phyloP scores from a whole-genome alignment of 1,284 basidiomycete species.

The Marasmius oreades region DNA sequence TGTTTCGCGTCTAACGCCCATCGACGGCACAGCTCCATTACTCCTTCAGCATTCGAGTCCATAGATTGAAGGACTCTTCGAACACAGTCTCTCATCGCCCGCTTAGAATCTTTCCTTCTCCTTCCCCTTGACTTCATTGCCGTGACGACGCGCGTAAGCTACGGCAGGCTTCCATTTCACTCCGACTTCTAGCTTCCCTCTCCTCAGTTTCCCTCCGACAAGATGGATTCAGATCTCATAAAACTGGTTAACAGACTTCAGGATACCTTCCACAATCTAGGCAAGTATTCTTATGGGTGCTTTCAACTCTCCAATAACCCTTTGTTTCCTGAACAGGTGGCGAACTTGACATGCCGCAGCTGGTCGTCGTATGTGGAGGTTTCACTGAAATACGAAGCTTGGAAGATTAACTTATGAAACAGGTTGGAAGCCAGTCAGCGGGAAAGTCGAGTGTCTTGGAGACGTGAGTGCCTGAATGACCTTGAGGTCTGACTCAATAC shows the following conservation, averaged over 20 bases:
- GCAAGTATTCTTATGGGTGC: slow-evolving; percentile 38
- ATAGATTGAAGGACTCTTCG: no score
- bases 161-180: slow-evolving; percentile 10
- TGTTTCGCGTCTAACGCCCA: no score
- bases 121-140: slow-evolving; percentile 17
- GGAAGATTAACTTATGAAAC: slow-evolving; percentile 8
- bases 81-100: no score
- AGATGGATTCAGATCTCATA: slow-evolving; percentile 93
- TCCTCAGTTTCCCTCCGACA: slow-evolving; percentile 18
- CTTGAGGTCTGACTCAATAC: slow-evolving; percentile 6
- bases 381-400: background rate
- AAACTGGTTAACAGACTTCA: slow-evolving; percentile 95
- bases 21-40: no score
- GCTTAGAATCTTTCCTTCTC: no score
- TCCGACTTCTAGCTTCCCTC: slow-evolving; percentile 16
- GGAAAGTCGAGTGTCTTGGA: slow-evolving; percentile 86
- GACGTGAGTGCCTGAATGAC: slow-evolving; percentile 52
- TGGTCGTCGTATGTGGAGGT: slow-evolving; percentile 66
- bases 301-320: slow-evolving; percentile 11
- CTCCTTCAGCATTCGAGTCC: no score
- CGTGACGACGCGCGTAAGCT: slow-evolving; percentile 29
- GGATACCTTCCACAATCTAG: slow-evolving; percentile 80
- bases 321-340: slow-evolving; percentile 48
- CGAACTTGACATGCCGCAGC: slow-evolving; percentile 83
- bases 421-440: slow-evolving; percentile 86